Evolutionary conservation across 2,329 filamentous ascomycete species (phyloP).

Genomic region (Calycina herbarum): DNA sequence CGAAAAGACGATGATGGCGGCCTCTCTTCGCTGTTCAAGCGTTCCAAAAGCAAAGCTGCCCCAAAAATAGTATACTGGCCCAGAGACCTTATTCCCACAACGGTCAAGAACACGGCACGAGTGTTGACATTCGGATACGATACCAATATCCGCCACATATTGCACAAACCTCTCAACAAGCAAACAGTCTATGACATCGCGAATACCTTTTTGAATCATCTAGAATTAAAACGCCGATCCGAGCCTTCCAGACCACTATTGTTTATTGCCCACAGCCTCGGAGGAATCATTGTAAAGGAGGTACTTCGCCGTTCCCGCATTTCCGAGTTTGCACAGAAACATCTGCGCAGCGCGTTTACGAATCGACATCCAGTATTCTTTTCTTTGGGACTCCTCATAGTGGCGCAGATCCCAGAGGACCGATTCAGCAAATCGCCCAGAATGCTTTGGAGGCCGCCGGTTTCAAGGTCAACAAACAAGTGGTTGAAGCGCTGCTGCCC

Average conservation of each 20-base stretch:
- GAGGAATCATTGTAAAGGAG: conserved; percentile 69
- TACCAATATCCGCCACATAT: conserved; percentile 44
- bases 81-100: conserved; percentile 17
- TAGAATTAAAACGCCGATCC: conserved; percentile 21
- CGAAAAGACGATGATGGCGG: conserved; percentile 1
- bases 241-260: conserved; percentile 42
- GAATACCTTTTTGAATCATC: conserved; percentile 19
- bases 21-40: conserved; percentile 10
- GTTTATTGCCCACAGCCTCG: conserved; percentile 70
- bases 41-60: background rate
- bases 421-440: conserved; percentile 17
- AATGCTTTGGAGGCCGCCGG: conserved; percentile 11
- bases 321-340: background rate
- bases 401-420: conserved; percentile 54
- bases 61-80: conserved; percentile 21
- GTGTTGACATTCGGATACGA: conserved; percentile 26
- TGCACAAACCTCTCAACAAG: conserved; percentile 10
- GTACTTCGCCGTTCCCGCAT: conserved; percentile 13
- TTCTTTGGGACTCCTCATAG: conserved; percentile 76
- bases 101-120: conserved; percentile 17
- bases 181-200: conserved; percentile 17
- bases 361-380: conserved; percentile 71
- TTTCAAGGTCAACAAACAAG: conserved; percentile 13
- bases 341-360: conserved; percentile 50
- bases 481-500: conserved; percentile 15